Conservation (phyloP, 345 rosid genomes). For the Lepidium didymum region DNA sequence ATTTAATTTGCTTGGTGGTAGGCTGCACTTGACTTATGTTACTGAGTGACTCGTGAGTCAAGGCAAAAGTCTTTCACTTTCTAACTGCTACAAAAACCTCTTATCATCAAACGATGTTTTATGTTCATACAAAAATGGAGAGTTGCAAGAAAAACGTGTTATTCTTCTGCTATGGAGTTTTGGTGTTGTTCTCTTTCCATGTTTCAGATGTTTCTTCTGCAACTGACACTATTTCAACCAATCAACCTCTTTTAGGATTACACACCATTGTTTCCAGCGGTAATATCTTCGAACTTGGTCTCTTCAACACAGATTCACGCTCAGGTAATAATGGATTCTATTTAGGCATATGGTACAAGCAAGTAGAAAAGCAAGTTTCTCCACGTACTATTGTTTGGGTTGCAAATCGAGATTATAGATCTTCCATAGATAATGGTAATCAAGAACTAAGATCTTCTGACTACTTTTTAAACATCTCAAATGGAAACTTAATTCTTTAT, state of each 20-base stretch:
- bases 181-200: background rate
- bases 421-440: slow-evolving; percentile 12
- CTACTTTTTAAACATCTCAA: slow-evolving; percentile 26
- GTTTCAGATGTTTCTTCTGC: slow-evolving; percentile 4
- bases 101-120: background rate
- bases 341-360: slow-evolving; percentile 52
- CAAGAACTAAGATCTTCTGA: background rate
- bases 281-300: slow-evolving; percentile 43
- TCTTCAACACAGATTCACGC: slow-evolving; percentile 34
- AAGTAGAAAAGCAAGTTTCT: background rate
- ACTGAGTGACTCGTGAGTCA: background rate
- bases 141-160: background rate
- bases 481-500: slow-evolving; percentile 46
- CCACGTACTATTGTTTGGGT: slow-evolving; percentile 18
- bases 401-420: slow-evolving; percentile 16
- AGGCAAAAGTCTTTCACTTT: background rate
- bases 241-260: slow-evolving; percentile 43
- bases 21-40: background rate
- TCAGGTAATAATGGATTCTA: slow-evolving; percentile 41
- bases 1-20: too few species aligned
- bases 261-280: slow-evolving; percentile 40
- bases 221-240: slow-evolving; percentile 42
- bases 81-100: background rate
- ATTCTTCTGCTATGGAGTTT: background rate
- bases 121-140: background rate